Evolutionary conservation across 805 yeast species (phyloP), one percentile per base, ranked within the genome.

Genomic region (Lipomyces spencermartinsiae): DNA sequence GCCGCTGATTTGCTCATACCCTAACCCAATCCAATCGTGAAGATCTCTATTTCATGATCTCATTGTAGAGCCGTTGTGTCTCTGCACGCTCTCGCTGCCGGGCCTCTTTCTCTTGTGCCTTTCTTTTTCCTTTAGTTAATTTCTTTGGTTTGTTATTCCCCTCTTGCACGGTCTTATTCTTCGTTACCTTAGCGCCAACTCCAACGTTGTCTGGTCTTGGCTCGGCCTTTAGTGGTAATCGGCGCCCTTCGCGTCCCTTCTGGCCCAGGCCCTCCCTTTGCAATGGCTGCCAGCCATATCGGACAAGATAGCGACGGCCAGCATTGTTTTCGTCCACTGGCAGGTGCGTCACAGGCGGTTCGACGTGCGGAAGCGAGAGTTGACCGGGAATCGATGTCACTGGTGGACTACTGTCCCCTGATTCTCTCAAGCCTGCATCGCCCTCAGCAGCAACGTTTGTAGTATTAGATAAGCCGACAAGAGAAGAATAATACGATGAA

Each of bases 261-360:
- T 37, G 57, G 10, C 72, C 72, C n/a, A 69, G 62, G 7, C 72
- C 72, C 22, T 59, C 63, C 9, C 65, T 55, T 57, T 69, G 70
- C 12, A 64, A 34, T 4, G 70, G 71, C n/a, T 57, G n/a, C 72
- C 72, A 69, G 33, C 72, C 72, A 56, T 69, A 69, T 16, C 62
- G 58, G 12, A 63, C 68, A 12, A 69, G 57, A 25, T 69, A 69
- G 33, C 62, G 51, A 29, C 63, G 67, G 8, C 72, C 72, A 6
- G 66, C 58, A n/a, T 57, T 59, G 35, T 37, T 12, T 37, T 61
- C 61, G 31, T 67, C 66, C 22, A 69, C 70, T 10, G 70, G 70
- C 14, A 69, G 53, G 22, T 46, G 61, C 25, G 57, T 57, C 12
- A 67, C 57, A 12, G 72, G 71, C 2, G 72, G 64, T 10, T 63